phyloP scores from a whole-genome alignment of 2,329 filamentous ascomycete genomes.

The Alternaria ethzedia region DNA sequence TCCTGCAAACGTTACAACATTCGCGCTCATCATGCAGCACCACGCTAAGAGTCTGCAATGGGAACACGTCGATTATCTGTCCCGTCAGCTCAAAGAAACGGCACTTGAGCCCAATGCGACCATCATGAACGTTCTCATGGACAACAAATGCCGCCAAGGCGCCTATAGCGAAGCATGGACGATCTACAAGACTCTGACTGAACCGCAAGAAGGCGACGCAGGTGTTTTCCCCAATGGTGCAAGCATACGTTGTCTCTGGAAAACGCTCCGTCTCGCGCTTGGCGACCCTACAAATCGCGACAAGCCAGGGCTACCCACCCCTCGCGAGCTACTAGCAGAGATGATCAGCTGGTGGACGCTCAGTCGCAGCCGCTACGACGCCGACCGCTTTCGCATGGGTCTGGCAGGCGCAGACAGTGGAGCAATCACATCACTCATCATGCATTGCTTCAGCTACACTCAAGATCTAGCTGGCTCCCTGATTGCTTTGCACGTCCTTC shows the following conservation, averaged over 20 bases:
- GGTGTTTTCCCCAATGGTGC: conserved; percentile 41
- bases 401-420: conserved; percentile 29
- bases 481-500: conserved; percentile 41
- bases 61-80: conserved; percentile 45
- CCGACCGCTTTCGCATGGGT: conserved; percentile 34
- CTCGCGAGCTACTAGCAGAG: conserved; percentile 40
- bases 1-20: conserved; percentile 37
- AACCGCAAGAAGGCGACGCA: conserved; percentile 16
- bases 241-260: conserved; percentile 41
- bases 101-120: conserved; percentile 28
- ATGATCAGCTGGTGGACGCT: conserved; percentile 38
- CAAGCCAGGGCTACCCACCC: conserved; percentile 33
- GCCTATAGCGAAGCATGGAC: conserved; percentile 38
- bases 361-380: conserved; percentile 31
- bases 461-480: conserved; percentile 44
- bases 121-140: conserved; percentile 45
- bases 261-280: conserved; percentile 39
- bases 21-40: conserved; percentile 41
- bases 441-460: conserved; percentile 45
- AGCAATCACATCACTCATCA: conserved; percentile 35
- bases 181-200: conserved; percentile 36
- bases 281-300: conserved; percentile 23
- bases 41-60: conserved; percentile 36
- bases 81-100: conserved; percentile 30
- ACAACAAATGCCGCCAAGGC: conserved; percentile 37